Evolutionary conservation across 495 filamentous ascomycete genomes (phyloP).

Genomic region (Trichoderma gamsii): DNA sequence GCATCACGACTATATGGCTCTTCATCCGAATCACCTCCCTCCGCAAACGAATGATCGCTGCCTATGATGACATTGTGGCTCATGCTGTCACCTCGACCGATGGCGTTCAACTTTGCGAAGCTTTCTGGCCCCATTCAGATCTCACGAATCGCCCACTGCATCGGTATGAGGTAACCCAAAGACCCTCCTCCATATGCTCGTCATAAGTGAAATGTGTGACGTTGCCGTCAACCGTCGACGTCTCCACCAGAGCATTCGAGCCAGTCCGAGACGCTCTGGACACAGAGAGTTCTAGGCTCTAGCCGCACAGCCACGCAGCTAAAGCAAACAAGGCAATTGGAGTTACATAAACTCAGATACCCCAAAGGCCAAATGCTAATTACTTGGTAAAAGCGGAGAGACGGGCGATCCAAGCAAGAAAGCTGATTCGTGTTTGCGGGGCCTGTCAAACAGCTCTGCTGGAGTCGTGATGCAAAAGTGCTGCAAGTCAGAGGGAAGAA

Average conservation of each 20-base stretch:
- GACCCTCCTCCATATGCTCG: not conserved
- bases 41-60: not conserved
- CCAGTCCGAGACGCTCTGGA: too few species aligned
- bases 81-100: not conserved
- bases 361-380: too few species aligned
- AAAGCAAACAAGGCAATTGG: too few species aligned
- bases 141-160: not conserved
- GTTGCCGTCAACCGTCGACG: not conserved
- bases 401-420: not conserved
- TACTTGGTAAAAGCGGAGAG: not conserved
- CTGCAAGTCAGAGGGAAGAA: not conserved
- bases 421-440: not conserved
- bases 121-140: not conserved
- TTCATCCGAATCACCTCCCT: not conserved
- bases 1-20: not conserved
- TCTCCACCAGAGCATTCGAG: too few species aligned
- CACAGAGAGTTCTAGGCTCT: too few species aligned
- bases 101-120: not conserved
- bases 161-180: not conserved
- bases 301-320: too few species aligned
- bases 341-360: too few species aligned
- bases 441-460: too few species aligned
- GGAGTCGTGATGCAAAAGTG: not conserved
- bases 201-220: not conserved
- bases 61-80: slow-evolving; percentile 11